Evolutionary conservation across 129 eudicot genomes (phyloP).

Genomic region (Ambrosia artemisiifolia): DNA sequence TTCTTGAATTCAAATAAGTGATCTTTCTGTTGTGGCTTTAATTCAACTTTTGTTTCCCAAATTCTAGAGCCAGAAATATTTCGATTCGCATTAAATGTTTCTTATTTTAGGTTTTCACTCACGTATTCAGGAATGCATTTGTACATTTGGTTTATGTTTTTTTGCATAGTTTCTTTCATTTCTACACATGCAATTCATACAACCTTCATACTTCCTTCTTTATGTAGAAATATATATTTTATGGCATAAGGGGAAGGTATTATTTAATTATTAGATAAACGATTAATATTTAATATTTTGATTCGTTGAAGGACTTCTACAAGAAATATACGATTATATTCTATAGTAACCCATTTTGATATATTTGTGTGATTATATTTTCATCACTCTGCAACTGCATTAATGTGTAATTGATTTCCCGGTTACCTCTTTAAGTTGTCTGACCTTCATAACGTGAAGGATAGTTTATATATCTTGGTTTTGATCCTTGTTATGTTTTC

Average conservation of each 20-base stretch:
- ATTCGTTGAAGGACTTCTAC: neutral
- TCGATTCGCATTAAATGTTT: neutral
- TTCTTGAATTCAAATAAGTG: neutral
- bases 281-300: neutral
- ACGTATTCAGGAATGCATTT: neutral
- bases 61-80: neutral
- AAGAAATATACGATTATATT: neutral
- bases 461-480: neutral
- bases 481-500: too few relatives aligned
- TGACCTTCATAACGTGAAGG: neutral
- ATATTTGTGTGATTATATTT: neutral
- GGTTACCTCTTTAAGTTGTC: neutral
- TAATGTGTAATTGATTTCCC: neutral
- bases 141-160: neutral
- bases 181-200: neutral
- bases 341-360: neutral
- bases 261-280: neutral
- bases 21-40: neutral
- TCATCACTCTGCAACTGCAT: neutral
- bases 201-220: too few relatives aligned
- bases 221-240: neutral
- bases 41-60: neutral
- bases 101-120: neutral
- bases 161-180: neutral
- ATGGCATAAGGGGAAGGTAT: neutral